A percentile compares a stretch with the other conserved stretches of the same genome.
Evolutionary conservation across 1,284 basidiomycete genomes (phyloP).

Genomic region (Pseudozyma thailandica): DNA sequence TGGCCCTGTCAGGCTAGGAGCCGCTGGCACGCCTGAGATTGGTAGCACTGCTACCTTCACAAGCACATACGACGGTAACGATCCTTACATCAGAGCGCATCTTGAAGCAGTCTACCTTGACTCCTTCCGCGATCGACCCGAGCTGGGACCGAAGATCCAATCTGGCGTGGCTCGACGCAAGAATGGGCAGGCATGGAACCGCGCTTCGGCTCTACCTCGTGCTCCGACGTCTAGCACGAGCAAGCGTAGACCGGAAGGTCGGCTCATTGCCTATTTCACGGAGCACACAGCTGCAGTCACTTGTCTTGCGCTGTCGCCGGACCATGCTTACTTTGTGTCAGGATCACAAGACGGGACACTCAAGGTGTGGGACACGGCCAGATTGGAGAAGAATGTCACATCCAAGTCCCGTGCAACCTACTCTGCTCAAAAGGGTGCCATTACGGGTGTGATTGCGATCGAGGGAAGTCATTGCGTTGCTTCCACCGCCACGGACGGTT

Average conservation of each 20-base stretch:
- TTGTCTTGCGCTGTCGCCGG: slow-evolving; percentile 85
- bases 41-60: slow-evolving; percentile 31
- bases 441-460: slow-evolving; percentile 66
- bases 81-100: slow-evolving; percentile 65
- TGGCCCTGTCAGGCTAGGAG: slow-evolving; percentile 14
- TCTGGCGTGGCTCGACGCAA: slow-evolving; percentile 29
- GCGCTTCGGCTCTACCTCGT: slow-evolving; percentile 19
- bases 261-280: slow-evolving; percentile 67
- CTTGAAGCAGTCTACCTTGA: slow-evolving; percentile 58
- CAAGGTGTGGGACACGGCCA: slow-evolving; percentile 83
- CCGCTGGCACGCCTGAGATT: slow-evolving; percentile 11
- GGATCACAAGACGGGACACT: slow-evolving; percentile 85
- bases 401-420: slow-evolving; percentile 69
- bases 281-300: slow-evolving; percentile 73
- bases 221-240: slow-evolving; percentile 38
- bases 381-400: slow-evolving; percentile 79
- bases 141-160: slow-evolving; percentile 41
- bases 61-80: slow-evolving; percentile 63
- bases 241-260: slow-evolving; percentile 61
- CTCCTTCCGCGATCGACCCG: slow-evolving; percentile 52
- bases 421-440: slow-evolving; percentile 64
- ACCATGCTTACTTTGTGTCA: slow-evolving; percentile 92
- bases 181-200: slow-evolving; percentile 11
- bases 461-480: slow-evolving; percentile 69
- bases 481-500: slow-evolving; percentile 68